These are phyloP conservation scores for Cladophialophora psammophila DNA, from an alignment of 2,329 filamentous ascomycete genomes.

Conservation along the genomic window DNA sequence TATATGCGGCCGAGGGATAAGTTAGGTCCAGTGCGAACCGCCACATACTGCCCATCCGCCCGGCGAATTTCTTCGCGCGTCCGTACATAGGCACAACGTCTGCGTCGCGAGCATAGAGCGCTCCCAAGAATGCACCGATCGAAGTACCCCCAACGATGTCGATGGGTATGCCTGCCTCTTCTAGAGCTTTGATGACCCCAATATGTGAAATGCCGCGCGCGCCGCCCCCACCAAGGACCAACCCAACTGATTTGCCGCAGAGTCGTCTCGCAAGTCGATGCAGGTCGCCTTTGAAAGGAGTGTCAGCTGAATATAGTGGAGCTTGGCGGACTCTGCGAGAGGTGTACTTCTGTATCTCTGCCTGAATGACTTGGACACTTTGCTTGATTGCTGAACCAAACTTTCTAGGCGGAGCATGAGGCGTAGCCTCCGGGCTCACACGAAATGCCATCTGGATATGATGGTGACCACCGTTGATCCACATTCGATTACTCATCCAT, in stretches of 20 bases:
- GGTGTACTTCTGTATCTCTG: constrained; percentile 98
- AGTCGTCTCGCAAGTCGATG: constrained; percentile 88
- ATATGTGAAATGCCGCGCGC: constrained; percentile 91
- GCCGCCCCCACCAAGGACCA: constrained; percentile 92
- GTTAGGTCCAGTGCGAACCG: constrained; percentile 96
- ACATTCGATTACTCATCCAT: constrained; percentile 91
- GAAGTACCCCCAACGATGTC: constrained; percentile 96
- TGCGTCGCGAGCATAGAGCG: constrained; percentile 92
- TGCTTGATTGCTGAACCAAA: constrained; percentile 89
- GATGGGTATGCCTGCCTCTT: constrained; percentile 95
- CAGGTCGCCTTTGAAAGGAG: constrained; percentile 95
- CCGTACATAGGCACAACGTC: constrained; percentile 98
- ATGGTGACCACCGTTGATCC: constrained; percentile 98
- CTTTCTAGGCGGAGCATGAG: constrained; percentile 74
- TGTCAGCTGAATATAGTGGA: constrained; percentile 87
- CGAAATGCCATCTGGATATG: constrained; percentile 96
- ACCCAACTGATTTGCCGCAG: constrained; percentile 91
- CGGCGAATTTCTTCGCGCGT: constrained; percentile 94
- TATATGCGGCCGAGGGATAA: constrained; percentile 95
- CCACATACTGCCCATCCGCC: constrained; percentile 99
- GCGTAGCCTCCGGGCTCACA: constrained; percentile 74
- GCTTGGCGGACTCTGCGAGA: constrained; percentile 88
- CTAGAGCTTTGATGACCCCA: constrained; percentile 90
- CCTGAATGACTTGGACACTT: constrained; percentile 90
- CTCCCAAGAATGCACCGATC: constrained; percentile 94